A percentile compares a stretch with the other conserved stretches of the same genome.
These are phyloP conservation scores for Gautieria morchelliformis DNA, from an alignment of 768 basidiomycete genomes.

Conservation along the genomic window DNA sequence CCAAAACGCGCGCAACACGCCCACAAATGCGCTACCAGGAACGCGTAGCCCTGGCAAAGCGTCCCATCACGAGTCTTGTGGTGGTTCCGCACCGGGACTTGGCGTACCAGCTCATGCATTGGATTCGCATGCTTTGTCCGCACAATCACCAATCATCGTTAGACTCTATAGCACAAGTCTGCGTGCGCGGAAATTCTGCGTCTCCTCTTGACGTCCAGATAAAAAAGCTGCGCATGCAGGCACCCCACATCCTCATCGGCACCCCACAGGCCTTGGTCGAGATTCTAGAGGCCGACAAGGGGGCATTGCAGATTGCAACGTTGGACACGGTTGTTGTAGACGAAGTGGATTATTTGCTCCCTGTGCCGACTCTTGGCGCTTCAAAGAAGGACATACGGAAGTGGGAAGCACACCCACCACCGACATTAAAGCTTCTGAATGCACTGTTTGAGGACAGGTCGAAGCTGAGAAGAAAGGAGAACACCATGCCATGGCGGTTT, in stretches of 20 bases:
- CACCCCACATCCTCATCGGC: constrained; percentile 60
- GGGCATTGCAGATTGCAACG: constrained; percentile 34
- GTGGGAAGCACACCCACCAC: constrained; percentile 43
- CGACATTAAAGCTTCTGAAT: constrained; percentile 51
- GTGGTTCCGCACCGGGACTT: constrained; percentile 69
- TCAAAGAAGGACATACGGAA: constrained; percentile 30
- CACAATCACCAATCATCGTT: constrained; percentile 31
- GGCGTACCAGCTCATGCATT: constrained; percentile 55
- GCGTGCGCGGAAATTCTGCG: constrained; percentile 42
- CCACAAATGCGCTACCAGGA: constrained; percentile 13
- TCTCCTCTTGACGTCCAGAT: constrained; percentile 32
- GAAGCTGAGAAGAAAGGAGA: constrained; percentile 18
- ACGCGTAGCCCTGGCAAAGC: constrained; percentile 10
- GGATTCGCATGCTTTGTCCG: constrained; percentile 31
- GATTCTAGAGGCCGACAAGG: constrained; percentile 33
- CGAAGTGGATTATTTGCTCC: constrained; percentile 67
- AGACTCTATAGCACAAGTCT: constrained; percentile 42
- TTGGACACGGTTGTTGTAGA: constrained; percentile 60
- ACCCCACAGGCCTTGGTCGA: constrained; percentile 65
- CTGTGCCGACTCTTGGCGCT: constrained; percentile 36
- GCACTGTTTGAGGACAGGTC: constrained; percentile 36
- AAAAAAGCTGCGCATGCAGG: constrained; percentile 27
- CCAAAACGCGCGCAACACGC: constrained; percentile 33
- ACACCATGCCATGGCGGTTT: constrained; percentile 8
- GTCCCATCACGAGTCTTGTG: constrained; percentile 43